These are phyloP conservation scores for Neopestalotiopsis rosae DNA, from an alignment of 2,329 filamentous ascomycete genomes.

Conservation along the genomic window DNA sequence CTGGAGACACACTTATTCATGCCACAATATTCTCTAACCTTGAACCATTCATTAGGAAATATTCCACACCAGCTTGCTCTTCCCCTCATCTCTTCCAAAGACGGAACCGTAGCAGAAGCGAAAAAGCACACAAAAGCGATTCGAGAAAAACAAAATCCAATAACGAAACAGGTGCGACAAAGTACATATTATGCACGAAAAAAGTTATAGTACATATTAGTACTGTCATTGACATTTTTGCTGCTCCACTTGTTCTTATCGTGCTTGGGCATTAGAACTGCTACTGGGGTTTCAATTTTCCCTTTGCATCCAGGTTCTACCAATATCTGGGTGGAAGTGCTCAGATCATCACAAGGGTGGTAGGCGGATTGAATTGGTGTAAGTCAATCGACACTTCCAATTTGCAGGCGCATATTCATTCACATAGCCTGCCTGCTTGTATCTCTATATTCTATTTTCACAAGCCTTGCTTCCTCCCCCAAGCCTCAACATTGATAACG, in stretches of 20 bases:
- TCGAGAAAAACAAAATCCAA: too few species aligned
- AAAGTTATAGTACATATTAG: background rate
- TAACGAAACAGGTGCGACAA: too few species aligned
- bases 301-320: background rate
- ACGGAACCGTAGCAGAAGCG: too few species aligned
- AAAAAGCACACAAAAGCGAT: too few species aligned
- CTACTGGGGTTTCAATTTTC: background rate
- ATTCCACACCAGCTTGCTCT: too few species aligned
- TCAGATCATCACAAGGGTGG: background rate
- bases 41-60: too few species aligned
- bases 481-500: slow-evolving; percentile 2
- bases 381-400: background rate
- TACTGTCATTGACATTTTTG: background rate
- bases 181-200: too few species aligned
- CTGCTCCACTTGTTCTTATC: background rate
- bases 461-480: background rate
- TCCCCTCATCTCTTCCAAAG: too few species aligned
- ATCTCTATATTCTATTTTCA: background rate
- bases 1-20: background rate
- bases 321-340: background rate
- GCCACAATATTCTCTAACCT: background rate
- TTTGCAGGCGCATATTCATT: background rate
- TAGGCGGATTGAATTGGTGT: background rate
- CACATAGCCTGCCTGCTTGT: background rate
- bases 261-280: background rate